Conservation (phyloP, 768 basidiomycete genomes). For the Suillus subaureus region DNA sequence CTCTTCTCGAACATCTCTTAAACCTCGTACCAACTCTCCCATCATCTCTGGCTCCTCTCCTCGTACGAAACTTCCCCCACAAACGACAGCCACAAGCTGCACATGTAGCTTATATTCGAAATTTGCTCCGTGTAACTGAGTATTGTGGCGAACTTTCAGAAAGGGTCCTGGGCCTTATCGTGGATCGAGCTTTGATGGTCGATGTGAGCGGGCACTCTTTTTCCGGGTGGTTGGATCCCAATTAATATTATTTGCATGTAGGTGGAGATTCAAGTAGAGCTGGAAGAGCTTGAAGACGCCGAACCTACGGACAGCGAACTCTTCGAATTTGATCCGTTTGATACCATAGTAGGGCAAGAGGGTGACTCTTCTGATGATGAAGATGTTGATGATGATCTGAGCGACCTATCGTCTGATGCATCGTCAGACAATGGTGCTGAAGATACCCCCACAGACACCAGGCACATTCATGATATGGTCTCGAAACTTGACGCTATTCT, state of each 20-base stretch:
- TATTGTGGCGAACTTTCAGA: slow-evolving; percentile 91
- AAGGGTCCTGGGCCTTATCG: slow-evolving; percentile 80
- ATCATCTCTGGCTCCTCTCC: slow-evolving; percentile 81
- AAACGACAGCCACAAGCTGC: slow-evolving; percentile 81
- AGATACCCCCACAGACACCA: slow-evolving; percentile 46
- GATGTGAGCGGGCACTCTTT: slow-evolving; percentile 63
- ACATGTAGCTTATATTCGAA: slow-evolving; percentile 90
- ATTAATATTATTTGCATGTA: slow-evolving; percentile 30
- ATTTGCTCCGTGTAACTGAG: slow-evolving; percentile 76
- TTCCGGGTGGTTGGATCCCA: not conserved
- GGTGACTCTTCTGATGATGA: slow-evolving; percentile 56
- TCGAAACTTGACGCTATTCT: slow-evolving; percentile 90
- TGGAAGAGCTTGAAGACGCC: slow-evolving; percentile 86
- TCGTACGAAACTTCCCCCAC: slow-evolving; percentile 87
- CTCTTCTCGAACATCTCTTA: slow-evolving; percentile 83
- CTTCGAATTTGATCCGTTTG: slow-evolving; percentile 86
- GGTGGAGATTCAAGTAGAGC: slow-evolving; percentile 97
- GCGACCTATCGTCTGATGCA: slow-evolving; percentile 77
- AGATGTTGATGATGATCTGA: slow-evolving; percentile 57
- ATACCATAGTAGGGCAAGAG: slow-evolving; percentile 80
- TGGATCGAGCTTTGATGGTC: slow-evolving; percentile 94
- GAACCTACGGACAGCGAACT: slow-evolving; percentile 53
- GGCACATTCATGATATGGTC: slow-evolving; percentile 83
- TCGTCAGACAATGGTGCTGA: slow-evolving; percentile 51
- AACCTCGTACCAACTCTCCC: slow-evolving; percentile 91